Conservation (phyloP, 2,329 filamentous ascomycete species). For the Colletotrichum spinosum region DNA sequence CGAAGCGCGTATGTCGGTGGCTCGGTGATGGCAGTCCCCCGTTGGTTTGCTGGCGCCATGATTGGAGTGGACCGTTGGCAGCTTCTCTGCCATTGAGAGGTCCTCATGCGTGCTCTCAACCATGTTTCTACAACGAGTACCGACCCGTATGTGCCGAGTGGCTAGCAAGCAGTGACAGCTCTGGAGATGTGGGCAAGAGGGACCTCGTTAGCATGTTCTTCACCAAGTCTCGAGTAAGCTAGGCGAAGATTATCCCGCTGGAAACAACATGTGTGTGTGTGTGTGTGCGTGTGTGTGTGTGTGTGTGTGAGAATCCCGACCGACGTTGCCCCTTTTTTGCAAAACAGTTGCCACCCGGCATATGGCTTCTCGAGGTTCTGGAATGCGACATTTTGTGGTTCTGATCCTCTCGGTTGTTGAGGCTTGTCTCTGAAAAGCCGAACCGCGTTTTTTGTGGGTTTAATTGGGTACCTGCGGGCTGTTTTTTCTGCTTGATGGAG, state of each 20-base stretch:
- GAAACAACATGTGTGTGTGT: too few species aligned
- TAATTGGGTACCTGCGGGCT: not conserved
- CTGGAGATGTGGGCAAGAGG: too few species aligned
- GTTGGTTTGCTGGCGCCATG: not conserved
- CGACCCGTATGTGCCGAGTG: too few species aligned
- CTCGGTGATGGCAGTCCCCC: constrained; percentile 14
- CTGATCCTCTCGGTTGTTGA: constrained; percentile 19
- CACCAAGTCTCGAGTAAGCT: too few species aligned
- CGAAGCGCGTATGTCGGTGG: not conserved
- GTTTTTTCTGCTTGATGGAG: not conserved
- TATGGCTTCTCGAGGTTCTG: constrained; percentile 23
- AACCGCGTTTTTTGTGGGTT: constrained; percentile 10
- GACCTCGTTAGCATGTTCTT: too few species aligned
- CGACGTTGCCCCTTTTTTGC: not conserved
- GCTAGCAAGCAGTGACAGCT: too few species aligned
- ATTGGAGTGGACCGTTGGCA: too few species aligned
- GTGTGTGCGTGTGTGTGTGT: too few species aligned
- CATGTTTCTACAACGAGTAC: too few species aligned
- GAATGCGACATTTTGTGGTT: constrained; percentile 19
- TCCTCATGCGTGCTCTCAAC: too few species aligned
- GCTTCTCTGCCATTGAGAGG: too few species aligned
- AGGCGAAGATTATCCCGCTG: too few species aligned
- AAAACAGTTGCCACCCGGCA: constrained; percentile 10
- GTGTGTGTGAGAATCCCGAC: constrained; percentile 3
- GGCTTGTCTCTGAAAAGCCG: constrained; percentile 26